These are phyloP conservation scores for Lepiota subincarnata DNA, from an alignment of 768 basidiomycete species.

Conservation along the genomic window DNA sequence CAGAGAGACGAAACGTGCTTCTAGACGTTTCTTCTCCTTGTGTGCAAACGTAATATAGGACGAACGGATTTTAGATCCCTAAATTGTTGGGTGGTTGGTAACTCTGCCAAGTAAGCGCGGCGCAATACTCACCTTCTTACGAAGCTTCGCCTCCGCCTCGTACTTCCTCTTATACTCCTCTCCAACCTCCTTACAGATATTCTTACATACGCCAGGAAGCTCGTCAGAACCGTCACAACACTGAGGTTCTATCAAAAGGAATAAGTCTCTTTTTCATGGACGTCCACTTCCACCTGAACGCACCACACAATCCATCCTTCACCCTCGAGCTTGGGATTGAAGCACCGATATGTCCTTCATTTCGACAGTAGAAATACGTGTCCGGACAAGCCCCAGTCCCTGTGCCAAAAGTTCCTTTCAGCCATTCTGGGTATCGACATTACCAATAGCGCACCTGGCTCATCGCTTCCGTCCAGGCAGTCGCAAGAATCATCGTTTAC, in stretches of 20 bases:
- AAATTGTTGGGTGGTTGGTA: slow-evolving; percentile 2
- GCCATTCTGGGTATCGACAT: not conserved
- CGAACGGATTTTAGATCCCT: slow-evolving; percentile 91
- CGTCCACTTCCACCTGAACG: slow-evolving; percentile 20
- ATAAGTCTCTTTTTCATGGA: slow-evolving; percentile 14
- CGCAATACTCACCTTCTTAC: slow-evolving; percentile 61
- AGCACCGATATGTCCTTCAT: slow-evolving; percentile 83
- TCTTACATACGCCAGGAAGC: slow-evolving; percentile 69
- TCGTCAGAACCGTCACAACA: slow-evolving; percentile 99
- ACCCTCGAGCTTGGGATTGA: slow-evolving; percentile 79
- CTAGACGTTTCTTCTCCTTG: slow-evolving; percentile 84
- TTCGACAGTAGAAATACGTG: slow-evolving; percentile 77
- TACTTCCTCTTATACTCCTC: slow-evolving; percentile 59
- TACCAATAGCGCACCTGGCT: slow-evolving; percentile 63
- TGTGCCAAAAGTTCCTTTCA: slow-evolving; percentile 22
- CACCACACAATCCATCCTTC: slow-evolving; percentile 91
- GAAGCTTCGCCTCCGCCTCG: slow-evolving; percentile 73
- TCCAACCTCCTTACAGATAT: slow-evolving; percentile 75
- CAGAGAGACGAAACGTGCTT: slow-evolving; percentile 53
- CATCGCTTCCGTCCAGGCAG: slow-evolving; percentile 92
- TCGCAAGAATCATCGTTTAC: slow-evolving; percentile 97
- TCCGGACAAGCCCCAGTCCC: slow-evolving; percentile 84
- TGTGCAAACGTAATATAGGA: slow-evolving; percentile 84
- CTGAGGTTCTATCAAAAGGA: slow-evolving; percentile 58
- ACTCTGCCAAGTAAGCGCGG: not conserved